Evolutionary conservation across 805 yeast species (phyloP).

Genomic region (Debaryomyces prosopidis): DNA sequence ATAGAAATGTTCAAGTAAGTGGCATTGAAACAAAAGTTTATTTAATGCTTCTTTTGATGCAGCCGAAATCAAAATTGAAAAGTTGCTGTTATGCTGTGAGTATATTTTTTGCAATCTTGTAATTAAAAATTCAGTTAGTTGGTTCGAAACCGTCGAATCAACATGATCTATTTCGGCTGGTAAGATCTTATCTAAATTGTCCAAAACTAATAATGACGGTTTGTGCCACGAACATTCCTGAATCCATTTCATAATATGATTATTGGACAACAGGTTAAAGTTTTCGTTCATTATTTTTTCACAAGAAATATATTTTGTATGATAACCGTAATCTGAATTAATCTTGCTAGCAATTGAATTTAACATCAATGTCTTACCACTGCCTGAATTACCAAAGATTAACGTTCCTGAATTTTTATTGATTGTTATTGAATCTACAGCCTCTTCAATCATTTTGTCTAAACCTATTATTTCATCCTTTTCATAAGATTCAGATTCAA

Average conservation of each 20-base stretch:
- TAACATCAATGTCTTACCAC: constrained; percentile 72
- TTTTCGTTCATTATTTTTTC: constrained; percentile 58
- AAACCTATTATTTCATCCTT: constrained; percentile 54
- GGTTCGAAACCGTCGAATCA: constrained; percentile 62
- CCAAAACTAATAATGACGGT: constrained; percentile 74
- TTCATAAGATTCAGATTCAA: neutral
- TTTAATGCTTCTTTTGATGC: constrained; percentile 67
- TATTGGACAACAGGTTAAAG: constrained; percentile 44
- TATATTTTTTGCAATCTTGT: constrained; percentile 43
- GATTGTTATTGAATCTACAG: constrained; percentile 41
- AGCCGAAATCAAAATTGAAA: constrained; percentile 64
- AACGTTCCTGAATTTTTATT: constrained; percentile 55
- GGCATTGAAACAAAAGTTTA: constrained; percentile 60
- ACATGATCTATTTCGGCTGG: constrained; percentile 63
- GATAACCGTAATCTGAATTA: constrained; percentile 39
- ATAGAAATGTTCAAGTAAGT: constrained; percentile 64
- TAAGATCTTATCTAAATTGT: constrained; percentile 72
- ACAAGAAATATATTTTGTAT: constrained; percentile 52
- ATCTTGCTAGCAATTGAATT: constrained; percentile 42
- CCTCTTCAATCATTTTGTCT: constrained; percentile 41
- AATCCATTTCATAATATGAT: constrained; percentile 43
- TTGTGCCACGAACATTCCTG: constrained; percentile 69
- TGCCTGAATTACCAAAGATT: constrained; percentile 73
- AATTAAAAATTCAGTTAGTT: constrained; percentile 61
- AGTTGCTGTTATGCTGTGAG: constrained; percentile 43